These are phyloP conservation scores for Mycena citricolor DNA, from an alignment of 1,284 basidiomycete species.

Conservation along the genomic window DNA sequence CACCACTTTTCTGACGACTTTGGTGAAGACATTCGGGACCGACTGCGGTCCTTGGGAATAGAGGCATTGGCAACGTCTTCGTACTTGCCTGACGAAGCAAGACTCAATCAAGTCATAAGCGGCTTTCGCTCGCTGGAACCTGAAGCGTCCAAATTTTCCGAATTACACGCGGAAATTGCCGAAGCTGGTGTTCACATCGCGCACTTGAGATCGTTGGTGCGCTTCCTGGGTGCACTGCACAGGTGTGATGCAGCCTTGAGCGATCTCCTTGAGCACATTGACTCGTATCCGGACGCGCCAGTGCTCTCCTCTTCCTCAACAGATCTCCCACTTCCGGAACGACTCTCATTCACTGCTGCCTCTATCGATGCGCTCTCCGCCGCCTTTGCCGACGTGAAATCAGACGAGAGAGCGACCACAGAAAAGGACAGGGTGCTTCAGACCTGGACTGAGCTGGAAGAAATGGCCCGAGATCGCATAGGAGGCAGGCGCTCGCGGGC, in stretches of 20 bases:
- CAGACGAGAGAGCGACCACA: slow-evolving; percentile 56
- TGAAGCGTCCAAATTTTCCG: slow-evolving; percentile 50
- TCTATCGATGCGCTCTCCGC: slow-evolving; percentile 47
- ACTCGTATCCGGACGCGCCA: slow-evolving; percentile 67
- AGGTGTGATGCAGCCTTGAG: slow-evolving; percentile 74
- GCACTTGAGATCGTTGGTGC: slow-evolving; percentile 51
- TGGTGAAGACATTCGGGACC: slow-evolving; percentile 54
- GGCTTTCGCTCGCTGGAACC: slow-evolving; percentile 47
- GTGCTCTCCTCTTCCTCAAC: slow-evolving; percentile 47
- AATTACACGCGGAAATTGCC: slow-evolving; percentile 51
- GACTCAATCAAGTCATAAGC: slow-evolving; percentile 43
- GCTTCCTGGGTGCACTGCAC: slow-evolving; percentile 47
- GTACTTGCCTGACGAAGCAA: slow-evolving; percentile 60
- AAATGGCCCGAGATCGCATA: slow-evolving; percentile 72
- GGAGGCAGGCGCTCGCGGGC: slow-evolving; percentile 62
- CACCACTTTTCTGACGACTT: too few relatives aligned
- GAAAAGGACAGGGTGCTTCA: slow-evolving; percentile 68
- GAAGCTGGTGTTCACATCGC: slow-evolving; percentile 49
- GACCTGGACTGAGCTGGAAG: slow-evolving; percentile 75
- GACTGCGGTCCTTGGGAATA: slow-evolving; percentile 61
- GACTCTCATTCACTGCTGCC: slow-evolving; percentile 60
- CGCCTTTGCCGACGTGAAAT: slow-evolving; percentile 40
- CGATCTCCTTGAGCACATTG: slow-evolving; percentile 78
- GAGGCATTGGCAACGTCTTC: slow-evolving; percentile 48
- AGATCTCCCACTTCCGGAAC: slow-evolving; percentile 51